Evolutionary conservation across 768 basidiomycete genomes (phyloP).

Genomic region (Lactarius hatsudake): DNA sequence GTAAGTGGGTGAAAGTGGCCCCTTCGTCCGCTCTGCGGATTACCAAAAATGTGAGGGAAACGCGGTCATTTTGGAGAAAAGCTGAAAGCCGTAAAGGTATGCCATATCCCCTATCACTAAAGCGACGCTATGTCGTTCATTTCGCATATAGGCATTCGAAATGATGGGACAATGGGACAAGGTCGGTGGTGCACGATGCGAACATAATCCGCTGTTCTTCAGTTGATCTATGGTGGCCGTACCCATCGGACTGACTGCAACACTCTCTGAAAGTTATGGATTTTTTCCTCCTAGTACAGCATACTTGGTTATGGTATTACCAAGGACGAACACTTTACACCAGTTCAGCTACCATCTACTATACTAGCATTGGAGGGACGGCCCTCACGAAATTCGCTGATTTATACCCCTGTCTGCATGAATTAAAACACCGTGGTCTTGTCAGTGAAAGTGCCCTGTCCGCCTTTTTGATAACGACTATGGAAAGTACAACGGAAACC

Average conservation of each 20-base stretch:
- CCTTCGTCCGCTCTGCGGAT: slow-evolving; percentile 55
- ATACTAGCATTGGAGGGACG: too few relatives aligned
- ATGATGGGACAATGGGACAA: slow-evolving; percentile 56
- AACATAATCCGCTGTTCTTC: slow-evolving; percentile 53
- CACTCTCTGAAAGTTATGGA: neutral
- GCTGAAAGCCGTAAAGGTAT: slow-evolving; percentile 55
- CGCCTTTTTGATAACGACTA: neutral
- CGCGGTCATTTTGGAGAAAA: slow-evolving; percentile 60
- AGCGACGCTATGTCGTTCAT: slow-evolving; percentile 14
- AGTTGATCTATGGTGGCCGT: too few relatives aligned
- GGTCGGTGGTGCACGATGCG: slow-evolving; percentile 55
- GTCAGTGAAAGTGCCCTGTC: too few relatives aligned
- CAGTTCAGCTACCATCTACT: neutral
- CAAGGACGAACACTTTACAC: too few relatives aligned
- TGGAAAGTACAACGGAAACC: neutral
- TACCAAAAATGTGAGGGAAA: slow-evolving; percentile 50
- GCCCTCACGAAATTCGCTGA: too few relatives aligned
- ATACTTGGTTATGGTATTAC: neutral
- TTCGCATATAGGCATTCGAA: slow-evolving; percentile 56
- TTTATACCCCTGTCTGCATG: too few relatives aligned
- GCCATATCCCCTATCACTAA: neutral
- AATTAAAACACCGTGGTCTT: too few relatives aligned
- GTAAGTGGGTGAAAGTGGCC: slow-evolving; percentile 39
- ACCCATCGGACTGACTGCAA: slow-evolving; percentile 9
- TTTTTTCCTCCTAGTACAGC: neutral